Evolutionary conservation across 331 rosid genomes (phyloP), one percentile per base, ranked within the genome.

Genomic region (Quercus phellos): DNA sequence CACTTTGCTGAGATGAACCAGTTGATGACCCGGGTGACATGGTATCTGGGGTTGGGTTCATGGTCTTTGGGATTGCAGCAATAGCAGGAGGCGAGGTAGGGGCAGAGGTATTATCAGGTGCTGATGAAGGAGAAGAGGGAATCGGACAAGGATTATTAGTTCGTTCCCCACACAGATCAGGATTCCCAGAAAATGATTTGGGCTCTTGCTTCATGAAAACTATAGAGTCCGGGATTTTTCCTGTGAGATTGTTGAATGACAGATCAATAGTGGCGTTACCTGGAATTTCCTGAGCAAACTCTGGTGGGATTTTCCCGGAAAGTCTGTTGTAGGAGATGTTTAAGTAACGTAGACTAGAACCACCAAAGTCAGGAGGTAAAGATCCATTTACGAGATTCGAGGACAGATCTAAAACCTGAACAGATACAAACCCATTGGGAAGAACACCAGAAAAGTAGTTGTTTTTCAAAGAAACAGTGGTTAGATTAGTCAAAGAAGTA

Each of bases 41-140:
- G 2, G 61, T 10, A n/a, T 26, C 78, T 1, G 60, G 18, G 8
- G 77, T 73, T 11, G 97, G 85, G 66, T 86, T 87, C 0, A 91
- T 4, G 0, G 76, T 85, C 70, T 78, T 85, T 6, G 99, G 99
- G 38, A 94, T 89, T 2, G 94, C 99, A 0, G 99, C 99, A 7
- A 94, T 82, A 2, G 99, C 98, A 1, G 99, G 96, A 24, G 94
- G 97, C 24, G 91, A 92, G 4, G 82, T 83, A 0, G 96, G 89
- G 42, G 81, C 64, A 1, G 89, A 55, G 1, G 4, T 35, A 22
- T 83, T 88, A 0, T 90, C 88, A 0, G 80, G 83, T 10, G 88
- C 75, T 0, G 89, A 78, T 1, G 98, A 75, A 0, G 91, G 84
- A 0, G 97, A 82, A 32, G 97, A 93, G 53, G 87, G 85, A 82